Conservation (phyloP, 805 yeast species). For the Starmerella vaccinii region DNA sequence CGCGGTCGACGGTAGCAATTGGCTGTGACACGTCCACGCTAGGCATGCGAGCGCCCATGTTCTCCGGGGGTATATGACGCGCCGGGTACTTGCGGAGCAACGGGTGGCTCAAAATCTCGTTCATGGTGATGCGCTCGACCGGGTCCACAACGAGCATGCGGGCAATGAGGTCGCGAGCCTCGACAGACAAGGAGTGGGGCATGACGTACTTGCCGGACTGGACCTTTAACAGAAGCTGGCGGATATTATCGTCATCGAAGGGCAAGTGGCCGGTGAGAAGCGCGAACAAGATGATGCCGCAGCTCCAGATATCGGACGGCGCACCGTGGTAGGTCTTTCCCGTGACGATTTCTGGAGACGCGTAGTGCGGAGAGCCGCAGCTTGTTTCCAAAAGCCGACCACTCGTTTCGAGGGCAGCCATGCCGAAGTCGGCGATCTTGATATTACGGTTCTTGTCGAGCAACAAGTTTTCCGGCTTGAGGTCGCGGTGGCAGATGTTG, state of each 20-base stretch:
- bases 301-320: constrained; percentile 96
- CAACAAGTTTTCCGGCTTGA: constrained; percentile 70
- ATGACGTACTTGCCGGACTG: constrained; percentile 79
- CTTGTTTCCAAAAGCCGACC: constrained; percentile 81
- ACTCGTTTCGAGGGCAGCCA: constrained; percentile 90
- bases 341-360: constrained; percentile 94
- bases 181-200: constrained; percentile 67
- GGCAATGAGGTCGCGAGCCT: constrained; percentile 77
- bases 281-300: constrained; percentile 92
- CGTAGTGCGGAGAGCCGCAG: constrained; percentile 98
- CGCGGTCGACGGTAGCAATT: constrained; percentile 53
- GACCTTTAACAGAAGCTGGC: constrained; percentile 77
- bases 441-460: constrained; percentile 78
- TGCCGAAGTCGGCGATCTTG: constrained; percentile 96
- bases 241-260: constrained; percentile 90
- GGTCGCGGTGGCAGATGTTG: constrained; percentile 79
- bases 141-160: constrained; percentile 81
- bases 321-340: constrained; percentile 94
- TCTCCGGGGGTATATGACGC: constrained; percentile 23
- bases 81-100: constrained; percentile 56
- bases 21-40: constrained; percentile 29
- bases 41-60: constrained; percentile 10
- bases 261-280: constrained; percentile 90
- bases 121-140: constrained; percentile 61
- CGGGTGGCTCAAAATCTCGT: constrained; percentile 71